Conservation (phyloP, 1,284 basidiomycete species). For the Ustilago cynodontis region DNA sequence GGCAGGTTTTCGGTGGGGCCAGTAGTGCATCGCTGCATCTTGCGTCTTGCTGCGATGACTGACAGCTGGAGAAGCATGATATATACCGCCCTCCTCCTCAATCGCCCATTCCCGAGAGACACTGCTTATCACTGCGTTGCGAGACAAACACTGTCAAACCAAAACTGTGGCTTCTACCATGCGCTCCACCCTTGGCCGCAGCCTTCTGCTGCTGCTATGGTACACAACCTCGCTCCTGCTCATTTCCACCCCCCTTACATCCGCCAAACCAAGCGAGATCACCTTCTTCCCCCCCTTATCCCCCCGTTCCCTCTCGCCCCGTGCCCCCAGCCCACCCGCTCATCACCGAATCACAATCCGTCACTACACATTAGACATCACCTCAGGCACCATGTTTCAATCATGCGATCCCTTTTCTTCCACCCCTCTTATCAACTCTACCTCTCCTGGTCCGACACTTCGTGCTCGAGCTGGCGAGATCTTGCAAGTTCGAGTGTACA, state of each 20-base stretch:
- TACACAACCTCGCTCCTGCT: no score
- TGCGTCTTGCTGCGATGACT: no score
- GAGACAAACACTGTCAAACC: no score
- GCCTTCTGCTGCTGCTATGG: not conserved
- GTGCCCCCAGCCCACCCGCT: not conserved
- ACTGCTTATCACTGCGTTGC: no score
- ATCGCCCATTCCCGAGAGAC: no score
- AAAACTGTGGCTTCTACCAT: no score
- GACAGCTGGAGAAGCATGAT: no score
- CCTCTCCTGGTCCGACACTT: slow-evolving; percentile 56
- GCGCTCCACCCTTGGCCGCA: not conserved
- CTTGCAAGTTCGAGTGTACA: slow-evolving; percentile 48
- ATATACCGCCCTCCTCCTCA: no score
- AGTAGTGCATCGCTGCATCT: no score
- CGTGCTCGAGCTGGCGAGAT: slow-evolving; percentile 54
- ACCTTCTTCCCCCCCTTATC: not conserved
- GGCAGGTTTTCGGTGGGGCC: no score
- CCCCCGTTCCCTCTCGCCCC: not conserved
- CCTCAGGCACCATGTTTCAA: slow-evolving; percentile 17
- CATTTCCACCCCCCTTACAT: not conserved
- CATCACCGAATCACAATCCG: slow-evolving; percentile 18
- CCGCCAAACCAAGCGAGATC: slow-evolving; percentile 14
- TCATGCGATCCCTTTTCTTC: slow-evolving; percentile 23
- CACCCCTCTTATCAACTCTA: slow-evolving; percentile 43
- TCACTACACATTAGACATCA: slow-evolving; percentile 38